phyloP scores from a whole-genome alignment of 768 basidiomycete species.

The Auriscalpium vulgare region DNA sequence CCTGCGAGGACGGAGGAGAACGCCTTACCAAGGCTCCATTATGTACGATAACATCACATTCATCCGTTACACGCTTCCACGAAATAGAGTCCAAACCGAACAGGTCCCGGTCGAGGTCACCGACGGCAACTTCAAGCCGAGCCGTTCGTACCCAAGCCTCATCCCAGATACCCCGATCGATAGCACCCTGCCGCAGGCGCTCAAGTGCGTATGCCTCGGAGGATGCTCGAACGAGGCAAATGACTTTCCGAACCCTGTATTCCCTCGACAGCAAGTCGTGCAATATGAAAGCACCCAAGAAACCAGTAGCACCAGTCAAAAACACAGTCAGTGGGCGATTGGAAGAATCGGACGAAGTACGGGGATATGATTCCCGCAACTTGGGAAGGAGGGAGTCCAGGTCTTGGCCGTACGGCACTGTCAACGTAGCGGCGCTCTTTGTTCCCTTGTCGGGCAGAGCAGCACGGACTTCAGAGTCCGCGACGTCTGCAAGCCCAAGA shows the following conservation, averaged over 20 bases:
- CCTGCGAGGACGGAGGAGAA: neutral
- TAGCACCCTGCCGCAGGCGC: constrained; percentile 63
- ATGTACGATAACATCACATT: constrained; percentile 32
- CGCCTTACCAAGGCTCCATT: constrained; percentile 84
- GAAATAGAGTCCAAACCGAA: neutral
- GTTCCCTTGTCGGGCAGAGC: neutral
- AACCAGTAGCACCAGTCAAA: neutral
- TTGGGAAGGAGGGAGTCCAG: constrained; percentile 50
- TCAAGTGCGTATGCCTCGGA: constrained; percentile 40
- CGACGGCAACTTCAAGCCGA: neutral
- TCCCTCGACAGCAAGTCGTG: neutral
- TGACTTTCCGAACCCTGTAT: neutral
- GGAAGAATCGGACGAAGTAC: constrained; percentile 50
- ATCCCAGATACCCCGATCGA: constrained; percentile 77
- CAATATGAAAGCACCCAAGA: neutral
- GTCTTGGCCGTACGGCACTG: constrained; percentile 53
- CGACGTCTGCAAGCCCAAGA: constrained; percentile 51
- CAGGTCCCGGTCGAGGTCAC: neutral
- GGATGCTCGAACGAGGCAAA: constrained; percentile 11
- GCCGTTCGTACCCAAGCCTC: neutral
- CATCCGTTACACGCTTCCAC: constrained; percentile 33
- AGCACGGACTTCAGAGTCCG: constrained; percentile 15
- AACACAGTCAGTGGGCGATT: constrained; percentile 18
- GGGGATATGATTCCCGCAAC: constrained; percentile 54
- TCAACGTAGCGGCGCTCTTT: neutral